Percentiles rank a stretch among this genome's conserved stretches.
Evolutionary conservation across 1,139 yeast genomes (phyloP).

Genomic region (Pneumocystis wakefieldiae): DNA sequence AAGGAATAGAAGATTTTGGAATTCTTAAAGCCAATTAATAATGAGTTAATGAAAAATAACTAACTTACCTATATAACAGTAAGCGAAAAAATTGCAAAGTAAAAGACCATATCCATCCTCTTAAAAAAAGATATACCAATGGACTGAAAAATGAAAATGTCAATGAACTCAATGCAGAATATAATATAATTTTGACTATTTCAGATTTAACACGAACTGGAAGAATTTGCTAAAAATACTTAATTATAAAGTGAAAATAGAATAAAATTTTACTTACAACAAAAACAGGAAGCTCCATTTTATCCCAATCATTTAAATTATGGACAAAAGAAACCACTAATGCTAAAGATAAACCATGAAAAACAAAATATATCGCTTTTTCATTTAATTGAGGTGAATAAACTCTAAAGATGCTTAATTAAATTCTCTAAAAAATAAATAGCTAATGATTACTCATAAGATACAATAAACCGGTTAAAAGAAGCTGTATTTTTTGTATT

Average conservation of each 20-base stretch:
- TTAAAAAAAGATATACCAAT: constrained; percentile 32
- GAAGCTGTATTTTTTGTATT: constrained; percentile 5
- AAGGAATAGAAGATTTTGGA: constrained; percentile 3
- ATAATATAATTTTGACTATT: constrained; percentile 4
- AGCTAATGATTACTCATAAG: constrained; percentile 3
- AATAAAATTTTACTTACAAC: background rate
- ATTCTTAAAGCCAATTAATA: constrained; percentile 14
- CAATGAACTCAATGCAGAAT: constrained; percentile 10
- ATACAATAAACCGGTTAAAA: constrained; percentile 2
- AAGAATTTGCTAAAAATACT: background rate
- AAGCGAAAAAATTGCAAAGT: constrained; percentile 20
- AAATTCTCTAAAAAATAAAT: background rate
- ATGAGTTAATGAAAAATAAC: background rate
- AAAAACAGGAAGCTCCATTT: constrained; percentile 34
- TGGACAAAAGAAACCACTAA: constrained; percentile 40
- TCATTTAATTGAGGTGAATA: constrained; percentile 48
- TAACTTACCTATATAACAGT: constrained; percentile 11
- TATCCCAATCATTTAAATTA: constrained; percentile 44
- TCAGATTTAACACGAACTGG: constrained; percentile 1
- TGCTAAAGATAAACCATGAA: constrained; percentile 30
- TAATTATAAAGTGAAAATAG: background rate
- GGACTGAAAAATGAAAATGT: constrained; percentile 25
- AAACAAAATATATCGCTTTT: constrained; percentile 41
- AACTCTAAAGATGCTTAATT: constrained; percentile 15
- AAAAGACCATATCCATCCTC: constrained; percentile 35